Evolutionary conservation across 768 basidiomycete species (phyloP).

Genomic region (Mycena epipterygia): DNA sequence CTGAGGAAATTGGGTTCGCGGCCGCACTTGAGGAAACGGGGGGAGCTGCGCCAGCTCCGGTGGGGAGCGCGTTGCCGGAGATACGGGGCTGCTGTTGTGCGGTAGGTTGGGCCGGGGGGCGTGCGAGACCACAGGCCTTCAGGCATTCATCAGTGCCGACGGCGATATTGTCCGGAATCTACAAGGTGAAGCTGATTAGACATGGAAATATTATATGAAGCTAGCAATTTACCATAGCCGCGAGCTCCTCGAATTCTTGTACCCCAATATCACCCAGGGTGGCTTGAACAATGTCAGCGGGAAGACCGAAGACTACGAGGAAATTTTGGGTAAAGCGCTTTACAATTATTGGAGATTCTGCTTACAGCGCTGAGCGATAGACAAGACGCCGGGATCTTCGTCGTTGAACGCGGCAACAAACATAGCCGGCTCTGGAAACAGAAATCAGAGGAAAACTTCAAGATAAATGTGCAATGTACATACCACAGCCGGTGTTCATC

Average conservation of each 20-base stretch:
- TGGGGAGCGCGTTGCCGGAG: constrained; percentile 31
- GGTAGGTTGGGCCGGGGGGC: constrained; percentile 25
- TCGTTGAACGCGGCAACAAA: constrained; percentile 36
- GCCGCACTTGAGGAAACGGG: not conserved
- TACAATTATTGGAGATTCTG: not conserved
- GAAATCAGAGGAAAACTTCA: constrained; percentile 40
- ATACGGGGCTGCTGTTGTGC: constrained; percentile 31
- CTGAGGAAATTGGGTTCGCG: not conserved
- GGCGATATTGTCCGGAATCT: constrained; percentile 35
- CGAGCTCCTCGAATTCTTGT: constrained; percentile 24
- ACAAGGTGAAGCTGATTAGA: not conserved
- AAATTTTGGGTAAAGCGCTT: not conserved
- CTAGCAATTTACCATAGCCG: constrained; percentile 11
- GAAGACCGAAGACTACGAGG: constrained; percentile 35
- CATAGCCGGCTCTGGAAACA: constrained; percentile 29
- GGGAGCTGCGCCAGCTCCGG: not conserved
- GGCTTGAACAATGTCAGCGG: constrained; percentile 29
- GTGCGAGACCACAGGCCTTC: constrained; percentile 32
- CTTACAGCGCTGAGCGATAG: constrained; percentile 36
- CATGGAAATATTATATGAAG: not conserved
- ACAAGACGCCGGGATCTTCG: constrained; percentile 31
- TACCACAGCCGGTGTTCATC: constrained; percentile 34
- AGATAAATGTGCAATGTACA: constrained; percentile 7
- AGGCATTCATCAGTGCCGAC: constrained; percentile 32
- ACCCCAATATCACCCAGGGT: constrained; percentile 29